phyloP scores from a whole-genome alignment of 352 stramenopile genomes.

The Bremia lactucae region DNA sequence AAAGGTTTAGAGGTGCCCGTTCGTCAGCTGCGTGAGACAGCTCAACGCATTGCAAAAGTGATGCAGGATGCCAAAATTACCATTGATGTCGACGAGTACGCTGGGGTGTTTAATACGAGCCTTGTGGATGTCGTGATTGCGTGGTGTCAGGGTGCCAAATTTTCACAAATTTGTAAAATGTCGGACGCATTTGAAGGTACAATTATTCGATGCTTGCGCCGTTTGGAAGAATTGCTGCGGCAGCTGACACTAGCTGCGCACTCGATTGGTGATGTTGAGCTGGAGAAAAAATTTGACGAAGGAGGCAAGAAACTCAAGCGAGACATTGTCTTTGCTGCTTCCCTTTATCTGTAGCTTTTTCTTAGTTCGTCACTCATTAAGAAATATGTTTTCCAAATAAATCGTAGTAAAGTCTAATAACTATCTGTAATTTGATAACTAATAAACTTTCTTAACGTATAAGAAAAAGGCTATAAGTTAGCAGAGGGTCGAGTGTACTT shows the following conservation, averaged over 20 bases:
- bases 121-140: constrained; percentile 97
- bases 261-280: constrained; percentile 94
- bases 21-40: constrained; percentile 91
- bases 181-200: constrained; percentile 97
- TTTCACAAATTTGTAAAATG: constrained; percentile 98
- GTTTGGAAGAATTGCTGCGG: constrained; percentile 95
- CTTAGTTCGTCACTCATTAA: constrained; percentile 4
- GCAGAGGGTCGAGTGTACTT: no score
- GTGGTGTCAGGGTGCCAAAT: constrained; percentile 96
- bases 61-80: constrained; percentile 88
- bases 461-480: no score
- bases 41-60: constrained; percentile 85
- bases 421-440: no score
- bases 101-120: constrained; percentile 94
- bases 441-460: no score
- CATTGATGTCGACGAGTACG: constrained; percentile 96
- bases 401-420: no score
- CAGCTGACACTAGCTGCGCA: constrained; percentile 93
- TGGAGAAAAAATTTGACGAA: constrained; percentile 97
- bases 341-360: constrained; percentile 89
- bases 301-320: constrained; percentile 95
- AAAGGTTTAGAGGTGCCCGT: constrained; percentile 84
- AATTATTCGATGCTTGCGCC: constrained; percentile 94
- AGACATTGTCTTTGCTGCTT: constrained; percentile 99
- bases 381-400: constrained; percentile 2